phyloP scores from a whole-genome alignment of 2,329 filamentous ascomycete genomes.

The Pyrenophora seminiperda region DNA sequence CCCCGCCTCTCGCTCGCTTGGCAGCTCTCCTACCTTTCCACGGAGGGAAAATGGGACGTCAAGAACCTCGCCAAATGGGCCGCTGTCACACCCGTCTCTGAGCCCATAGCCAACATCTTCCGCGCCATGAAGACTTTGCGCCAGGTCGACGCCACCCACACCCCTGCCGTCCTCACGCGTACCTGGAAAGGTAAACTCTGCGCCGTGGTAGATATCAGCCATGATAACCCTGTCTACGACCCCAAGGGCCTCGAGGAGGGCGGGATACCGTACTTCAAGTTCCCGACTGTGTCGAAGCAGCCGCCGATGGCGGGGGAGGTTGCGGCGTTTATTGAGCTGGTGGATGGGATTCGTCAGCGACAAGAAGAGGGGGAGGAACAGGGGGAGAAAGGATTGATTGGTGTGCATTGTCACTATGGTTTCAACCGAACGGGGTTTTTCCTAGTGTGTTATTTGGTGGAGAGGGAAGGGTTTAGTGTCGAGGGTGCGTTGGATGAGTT shows the following conservation, averaged over 20 bases:
- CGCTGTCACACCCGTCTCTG: conserved; percentile 75
- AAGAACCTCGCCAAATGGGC: conserved; percentile 96
- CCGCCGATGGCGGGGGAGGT: conserved; percentile 72
- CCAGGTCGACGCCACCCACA: conserved; percentile 84
- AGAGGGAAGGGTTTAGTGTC: conserved; percentile 72
- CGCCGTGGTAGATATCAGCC: conserved; percentile 87
- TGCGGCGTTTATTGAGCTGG: conserved; percentile 62
- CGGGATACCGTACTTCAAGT: conserved; percentile 69
- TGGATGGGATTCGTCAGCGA: conserved; percentile 59
- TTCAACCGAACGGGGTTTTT: conserved; percentile 95
- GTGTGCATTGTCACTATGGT: conserved; percentile 93
- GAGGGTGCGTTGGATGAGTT: conserved; percentile 82
- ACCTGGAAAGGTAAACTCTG: conserved; percentile 70
- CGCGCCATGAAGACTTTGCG: conserved; percentile 91
- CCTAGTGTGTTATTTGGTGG: conserved; percentile 87
- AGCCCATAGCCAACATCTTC: conserved; percentile 78
- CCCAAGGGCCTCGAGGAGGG: conserved; percentile 58
- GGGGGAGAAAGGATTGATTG: conserved; percentile 59
- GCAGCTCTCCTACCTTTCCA: conserved; percentile 88
- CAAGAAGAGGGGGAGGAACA: no score
- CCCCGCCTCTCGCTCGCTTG: conserved; percentile 80
- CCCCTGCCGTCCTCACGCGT: conserved; percentile 71
- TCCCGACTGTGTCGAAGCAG: conserved; percentile 89
- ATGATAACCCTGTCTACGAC: conserved; percentile 89
- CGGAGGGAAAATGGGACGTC: conserved; percentile 95